phyloP scores from a whole-genome alignment of 495 filamentous ascomycete genomes.

The Lophiostoma macrostomum region DNA sequence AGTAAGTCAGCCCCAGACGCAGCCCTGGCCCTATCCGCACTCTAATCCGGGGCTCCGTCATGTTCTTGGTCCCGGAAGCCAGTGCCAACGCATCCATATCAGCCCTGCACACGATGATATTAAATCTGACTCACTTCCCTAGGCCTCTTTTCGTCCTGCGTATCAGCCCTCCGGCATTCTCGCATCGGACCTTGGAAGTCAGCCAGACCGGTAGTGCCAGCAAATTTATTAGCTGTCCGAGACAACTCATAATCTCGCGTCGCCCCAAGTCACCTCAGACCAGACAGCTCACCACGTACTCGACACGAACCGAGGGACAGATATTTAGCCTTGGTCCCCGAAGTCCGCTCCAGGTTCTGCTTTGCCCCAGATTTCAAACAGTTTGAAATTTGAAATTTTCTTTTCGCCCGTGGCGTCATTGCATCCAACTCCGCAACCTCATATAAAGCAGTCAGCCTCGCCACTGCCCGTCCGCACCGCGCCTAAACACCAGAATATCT shows the following conservation, averaged over 20 bases:
- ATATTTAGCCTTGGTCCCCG: not conserved
- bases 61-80: not conserved
- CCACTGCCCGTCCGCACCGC: not conserved
- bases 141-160: slow-evolving; percentile 11
- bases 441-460: slow-evolving; percentile 2
- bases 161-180: slow-evolving; percentile 14
- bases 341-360: slow-evolving; percentile 14
- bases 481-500: not conserved
- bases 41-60: slow-evolving; percentile 16
- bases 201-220: slow-evolving; percentile 31
- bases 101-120: slow-evolving; percentile 20
- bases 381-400: no score
- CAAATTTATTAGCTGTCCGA: slow-evolving; percentile 25
- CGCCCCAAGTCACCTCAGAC: slow-evolving; percentile 7
- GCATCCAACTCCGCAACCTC: not conserved
- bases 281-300: slow-evolving; percentile 1
- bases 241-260: slow-evolving; percentile 25
- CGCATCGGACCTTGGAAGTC: slow-evolving; percentile 9
- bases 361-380: slow-evolving; percentile 17
- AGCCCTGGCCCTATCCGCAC: slow-evolving; percentile 9
- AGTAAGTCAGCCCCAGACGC: slow-evolving; percentile 25
- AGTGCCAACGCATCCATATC: slow-evolving; percentile 28
- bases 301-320: not conserved
- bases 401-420: slow-evolving; percentile 12
- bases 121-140: slow-evolving; percentile 30